These are phyloP conservation scores for Halophytophthora batemanensis DNA, from an alignment of 352 stramenopile species.

Conservation along the genomic window DNA sequence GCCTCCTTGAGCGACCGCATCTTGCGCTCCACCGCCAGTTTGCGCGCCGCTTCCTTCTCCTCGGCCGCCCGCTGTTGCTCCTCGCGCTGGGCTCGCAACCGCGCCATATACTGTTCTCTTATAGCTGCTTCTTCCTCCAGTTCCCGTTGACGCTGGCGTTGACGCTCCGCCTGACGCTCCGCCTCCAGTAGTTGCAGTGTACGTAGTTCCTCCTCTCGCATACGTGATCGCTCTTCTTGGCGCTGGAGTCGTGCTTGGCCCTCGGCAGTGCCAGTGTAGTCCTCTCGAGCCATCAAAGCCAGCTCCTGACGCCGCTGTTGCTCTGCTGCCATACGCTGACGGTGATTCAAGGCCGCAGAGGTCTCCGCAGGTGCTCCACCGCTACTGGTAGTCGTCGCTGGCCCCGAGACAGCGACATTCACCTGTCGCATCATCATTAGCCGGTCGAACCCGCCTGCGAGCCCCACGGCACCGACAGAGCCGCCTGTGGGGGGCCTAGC, in stretches of 20 bases:
- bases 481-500: conserved; percentile 12
- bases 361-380: conserved; percentile 19
- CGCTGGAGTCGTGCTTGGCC: conserved; percentile 41
- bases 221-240: conserved; percentile 48
- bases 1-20: conserved; percentile 66
- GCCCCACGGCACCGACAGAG: conserved; percentile 10
- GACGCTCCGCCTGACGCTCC: conserved; percentile 28
- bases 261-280: conserved; percentile 57
- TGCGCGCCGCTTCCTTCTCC: conserved; percentile 42
- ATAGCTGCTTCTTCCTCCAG: conserved; percentile 47
- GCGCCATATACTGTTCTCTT: conserved; percentile 49
- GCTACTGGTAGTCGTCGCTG: not conserved
- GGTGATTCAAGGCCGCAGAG: conserved; percentile 66
- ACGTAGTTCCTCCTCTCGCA: conserved; percentile 59
- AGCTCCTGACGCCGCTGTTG: conserved; percentile 44
- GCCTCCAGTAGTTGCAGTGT: conserved; percentile 39
- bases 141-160: conserved; percentile 28
- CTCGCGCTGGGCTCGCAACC: conserved; percentile 38
- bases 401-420: conserved; percentile 28
- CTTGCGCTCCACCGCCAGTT: conserved; percentile 41
- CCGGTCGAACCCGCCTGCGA: conserved; percentile 31
- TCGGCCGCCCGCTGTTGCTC: conserved; percentile 37
- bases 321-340: conserved; percentile 49
- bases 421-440: conserved; percentile 54
- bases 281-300: conserved; percentile 48